Evolutionary conservation across 805 yeast genomes (phyloP), one percentile per base, ranked within the genome.

Genomic region (Blastobotrys muscicola): DNA sequence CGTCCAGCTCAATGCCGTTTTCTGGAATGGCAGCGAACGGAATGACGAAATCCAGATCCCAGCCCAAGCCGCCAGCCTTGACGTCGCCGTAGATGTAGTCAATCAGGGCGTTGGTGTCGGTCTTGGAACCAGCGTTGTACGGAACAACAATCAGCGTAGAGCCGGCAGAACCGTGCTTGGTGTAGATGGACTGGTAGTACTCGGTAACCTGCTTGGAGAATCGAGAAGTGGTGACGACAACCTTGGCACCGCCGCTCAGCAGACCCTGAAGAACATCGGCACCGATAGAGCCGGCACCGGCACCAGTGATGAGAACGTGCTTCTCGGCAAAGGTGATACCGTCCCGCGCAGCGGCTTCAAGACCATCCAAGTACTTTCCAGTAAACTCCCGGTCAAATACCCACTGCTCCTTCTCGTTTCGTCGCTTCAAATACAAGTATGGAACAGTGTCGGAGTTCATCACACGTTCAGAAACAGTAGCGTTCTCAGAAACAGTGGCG

Each of bases 1-100:
- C 76, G 60, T 87, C 95, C 61, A 92, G 69, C 67, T 94, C 97
- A 59, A 86, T 85, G 62, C 99, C 99, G 64, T 86, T 86, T 72
- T 92, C 99, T 55, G 99, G 97, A 58, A 92, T 90, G 49, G 99
- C 99, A 54, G 97, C 99, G 61, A 92, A 92, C 59, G 99, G 99
- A 64, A 92, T 78, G 52, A 92, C 77, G 53, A 78, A 94, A 70
- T 92, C 99, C 62, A 92, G 75, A 65, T 92, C 98, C 97, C 97
- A 90, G 45, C 94, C 95, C 56, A 90, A 77, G 68, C 96, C 96
- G 55, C 89, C 92, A 62, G 82, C 75, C 75, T 82, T 79, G 45
- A 72, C 77, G 52, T 76, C 85, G 57, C 80, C 82, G 65, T 90
- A 92, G 62, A 92, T 86, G 74, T 77, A 92, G 45, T 80, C 74